Evolutionary conservation across 305 asterid species (phyloP).

Genomic region (Plantago lanceolata): DNA sequence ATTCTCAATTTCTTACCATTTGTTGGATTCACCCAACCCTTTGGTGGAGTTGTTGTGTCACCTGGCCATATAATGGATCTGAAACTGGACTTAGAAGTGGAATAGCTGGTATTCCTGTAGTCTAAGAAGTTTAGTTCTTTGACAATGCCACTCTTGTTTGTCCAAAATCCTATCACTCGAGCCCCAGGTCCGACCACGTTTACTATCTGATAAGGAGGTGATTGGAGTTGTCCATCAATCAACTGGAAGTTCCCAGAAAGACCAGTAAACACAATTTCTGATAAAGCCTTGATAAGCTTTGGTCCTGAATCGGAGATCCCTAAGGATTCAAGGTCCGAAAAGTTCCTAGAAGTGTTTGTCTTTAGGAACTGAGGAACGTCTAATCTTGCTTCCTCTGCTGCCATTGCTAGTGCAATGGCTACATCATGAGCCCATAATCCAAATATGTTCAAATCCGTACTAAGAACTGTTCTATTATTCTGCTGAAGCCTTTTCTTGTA

Average conservation of each 20-base stretch:
- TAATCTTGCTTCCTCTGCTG: conserved; percentile 38
- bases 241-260: conserved; percentile 40
- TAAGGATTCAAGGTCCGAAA: conserved; percentile 42
- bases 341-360: conserved; percentile 16
- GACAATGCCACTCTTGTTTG: conserved; percentile 24
- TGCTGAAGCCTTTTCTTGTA: conserved; percentile 30
- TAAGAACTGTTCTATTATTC: conserved; percentile 15
- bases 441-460: conserved; percentile 31
- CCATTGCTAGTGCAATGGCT: conserved; percentile 54
- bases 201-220: conserved; percentile 45
- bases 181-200: conserved; percentile 41
- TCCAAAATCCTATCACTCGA: conserved; percentile 52
- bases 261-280: too few species aligned
- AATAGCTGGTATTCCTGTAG: too few species aligned
- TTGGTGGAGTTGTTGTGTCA: conserved; percentile 29
- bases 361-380: conserved; percentile 17
- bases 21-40: conserved; percentile 57
- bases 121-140: conserved; percentile 26
- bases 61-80: conserved; percentile 60
- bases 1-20: conserved; percentile 46
- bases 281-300: too few species aligned
- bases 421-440: conserved; percentile 61
- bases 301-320: conserved; percentile 51
- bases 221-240: conserved; percentile 41
- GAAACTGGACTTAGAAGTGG: conserved; percentile 21